Conservation (phyloP, 768 basidiomycete species). For the Boletus barrowsii region DNA sequence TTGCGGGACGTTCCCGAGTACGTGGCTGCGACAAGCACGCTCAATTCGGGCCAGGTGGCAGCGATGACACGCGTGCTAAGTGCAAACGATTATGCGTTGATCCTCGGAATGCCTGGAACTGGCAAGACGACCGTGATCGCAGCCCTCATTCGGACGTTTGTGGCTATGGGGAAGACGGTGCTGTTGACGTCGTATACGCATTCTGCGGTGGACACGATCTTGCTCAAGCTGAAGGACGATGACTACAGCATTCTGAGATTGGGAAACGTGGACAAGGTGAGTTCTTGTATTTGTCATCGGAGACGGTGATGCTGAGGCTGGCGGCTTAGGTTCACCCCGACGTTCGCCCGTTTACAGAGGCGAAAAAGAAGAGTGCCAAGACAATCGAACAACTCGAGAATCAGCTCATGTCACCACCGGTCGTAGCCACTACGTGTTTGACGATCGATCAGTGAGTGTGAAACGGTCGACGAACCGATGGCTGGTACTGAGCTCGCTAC, state of each 20-base stretch:
- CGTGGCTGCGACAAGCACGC: conserved; percentile 31
- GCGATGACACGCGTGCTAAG: conserved; percentile 74
- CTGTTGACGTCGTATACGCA: conserved; percentile 93
- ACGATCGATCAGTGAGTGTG: conserved; percentile 85
- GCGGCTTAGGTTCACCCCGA: conserved; percentile 73
- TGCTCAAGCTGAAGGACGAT: conserved; percentile 71
- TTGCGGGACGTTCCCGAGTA: conserved; percentile 29
- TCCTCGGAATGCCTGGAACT: conserved; percentile 98
- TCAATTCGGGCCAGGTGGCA: conserved; percentile 69
- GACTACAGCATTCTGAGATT: conserved; percentile 78
- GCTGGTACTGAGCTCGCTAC: conserved; percentile 7
- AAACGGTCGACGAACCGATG: neutral
- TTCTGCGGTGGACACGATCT: conserved; percentile 96
- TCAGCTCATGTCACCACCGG: conserved; percentile 81
- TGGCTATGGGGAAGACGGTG: conserved; percentile 80
- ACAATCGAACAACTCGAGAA: conserved; percentile 82
- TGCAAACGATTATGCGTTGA: conserved; percentile 86
- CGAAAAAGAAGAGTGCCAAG: conserved; percentile 48
- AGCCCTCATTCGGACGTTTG: conserved; percentile 77
- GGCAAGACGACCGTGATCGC: conserved; percentile 97
- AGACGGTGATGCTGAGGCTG: neutral
- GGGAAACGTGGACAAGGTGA: conserved; percentile 90
- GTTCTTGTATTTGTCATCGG: conserved; percentile 1
- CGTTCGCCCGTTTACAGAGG: conserved; percentile 67
- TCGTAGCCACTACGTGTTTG: conserved; percentile 95